A percentile compares a stretch with the other conserved stretches of the same genome.
These are phyloP conservation scores for Amylostereum areolatum DNA, from an alignment of 1,284 basidiomycete genomes.

Conservation along the genomic window DNA sequence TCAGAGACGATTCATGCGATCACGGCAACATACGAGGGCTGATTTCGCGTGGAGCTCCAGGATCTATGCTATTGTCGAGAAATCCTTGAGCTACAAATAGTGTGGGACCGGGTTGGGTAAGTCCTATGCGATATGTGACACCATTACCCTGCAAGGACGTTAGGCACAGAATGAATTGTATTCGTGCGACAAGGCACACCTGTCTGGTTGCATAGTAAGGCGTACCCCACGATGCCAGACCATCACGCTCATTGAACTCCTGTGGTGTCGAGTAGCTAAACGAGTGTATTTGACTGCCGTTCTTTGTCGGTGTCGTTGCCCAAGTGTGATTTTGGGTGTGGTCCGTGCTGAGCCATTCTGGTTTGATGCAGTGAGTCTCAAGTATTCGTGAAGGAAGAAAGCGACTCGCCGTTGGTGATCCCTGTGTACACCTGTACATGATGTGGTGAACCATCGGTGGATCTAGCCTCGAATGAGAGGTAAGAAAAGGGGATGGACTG, in stretches of 20 bases:
- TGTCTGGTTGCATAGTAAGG: slow-evolving; percentile 10
- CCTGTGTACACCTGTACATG: slow-evolving; percentile 13
- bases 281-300: slow-evolving; percentile 3
- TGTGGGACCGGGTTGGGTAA: slow-evolving; percentile 22
- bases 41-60: slow-evolving; percentile 24
- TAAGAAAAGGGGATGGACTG: slow-evolving; percentile 16
- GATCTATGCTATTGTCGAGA: slow-evolving; percentile 26
- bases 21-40: slow-evolving; percentile 3
- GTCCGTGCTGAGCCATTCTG: slow-evolving; percentile 6
- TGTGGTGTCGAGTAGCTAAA: neutral
- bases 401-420: slow-evolving; percentile 11
- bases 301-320: neutral
- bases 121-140: slow-evolving; percentile 21
- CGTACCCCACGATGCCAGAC: slow-evolving; percentile 12
- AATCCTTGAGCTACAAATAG: slow-evolving; percentile 23
- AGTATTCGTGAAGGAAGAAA: neutral
- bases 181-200: slow-evolving; percentile 3
- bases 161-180: neutral
- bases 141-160: neutral
- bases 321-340: neutral
- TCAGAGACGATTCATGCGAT: slow-evolving; percentile 4
- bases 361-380: neutral
- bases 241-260: slow-evolving; percentile 4
- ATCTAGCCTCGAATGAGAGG: slow-evolving; percentile 8
- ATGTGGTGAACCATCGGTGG: slow-evolving; percentile 10